Percentiles rank a stretch among this genome's conserved stretches.
Conservation (phyloP, 164 flowering plant species). For the Macadamia tetraphylla region DNA sequence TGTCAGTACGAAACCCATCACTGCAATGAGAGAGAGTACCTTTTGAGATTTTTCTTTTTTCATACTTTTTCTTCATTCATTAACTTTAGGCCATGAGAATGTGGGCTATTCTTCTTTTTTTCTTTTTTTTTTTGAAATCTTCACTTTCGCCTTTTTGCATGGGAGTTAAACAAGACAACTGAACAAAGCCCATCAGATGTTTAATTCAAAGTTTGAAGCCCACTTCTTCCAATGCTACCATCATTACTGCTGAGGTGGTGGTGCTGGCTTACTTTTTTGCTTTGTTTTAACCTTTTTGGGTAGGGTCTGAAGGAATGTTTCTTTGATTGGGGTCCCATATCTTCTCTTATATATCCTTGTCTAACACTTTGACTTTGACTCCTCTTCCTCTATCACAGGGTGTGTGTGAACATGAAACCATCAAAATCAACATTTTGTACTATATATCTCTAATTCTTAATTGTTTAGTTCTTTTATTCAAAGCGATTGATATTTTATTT, state of each 20-base stretch:
- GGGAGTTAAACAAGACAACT: slow-evolving; percentile 24
- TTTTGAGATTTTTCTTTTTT: slow-evolving; percentile 20
- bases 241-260: slow-evolving; percentile 36
- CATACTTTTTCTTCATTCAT: slow-evolving; percentile 14
- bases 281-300: slow-evolving; percentile 13
- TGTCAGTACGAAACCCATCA: slow-evolving; percentile 43
- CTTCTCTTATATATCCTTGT: slow-evolving; percentile 8
- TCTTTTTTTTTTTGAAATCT: slow-evolving; percentile 19
- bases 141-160: slow-evolving; percentile 21
- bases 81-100: slow-evolving; percentile 14
- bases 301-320: slow-evolving; percentile 34
- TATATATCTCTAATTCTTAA: too few species aligned
- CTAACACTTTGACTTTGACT: slow-evolving; percentile 8
- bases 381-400: too few species aligned
- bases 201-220: slow-evolving; percentile 8
- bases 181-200: slow-evolving; percentile 9
- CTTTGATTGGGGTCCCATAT: slow-evolving; percentile 19
- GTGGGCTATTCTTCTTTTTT: slow-evolving; percentile 1
- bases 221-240: slow-evolving; percentile 23
- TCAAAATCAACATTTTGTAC: too few species aligned
- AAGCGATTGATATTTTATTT: too few species aligned
- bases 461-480: too few species aligned
- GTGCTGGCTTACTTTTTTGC: slow-evolving; percentile 11
- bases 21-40: slow-evolving; percentile 33
- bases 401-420: too few species aligned